Base-by-base conservation (phyloP, 179 eudicot genomes). In the Dionaea muscipula region DNA sequence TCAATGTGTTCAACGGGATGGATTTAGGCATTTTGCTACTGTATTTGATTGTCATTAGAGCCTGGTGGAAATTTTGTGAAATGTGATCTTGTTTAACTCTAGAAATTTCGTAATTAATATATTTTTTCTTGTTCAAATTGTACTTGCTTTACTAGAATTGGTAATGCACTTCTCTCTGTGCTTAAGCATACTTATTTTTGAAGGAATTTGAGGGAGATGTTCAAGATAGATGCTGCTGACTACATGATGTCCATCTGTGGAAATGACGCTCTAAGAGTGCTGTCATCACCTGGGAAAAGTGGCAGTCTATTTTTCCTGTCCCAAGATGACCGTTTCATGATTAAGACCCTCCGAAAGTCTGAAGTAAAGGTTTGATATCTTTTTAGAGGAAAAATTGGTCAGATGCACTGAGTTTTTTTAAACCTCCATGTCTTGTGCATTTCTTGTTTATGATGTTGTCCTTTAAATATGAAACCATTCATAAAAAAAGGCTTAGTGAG, bases 181-280 rank as follows among this genome's bases (percentile, higher is more conserved):
- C 26, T 19, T 41, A 47, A 70, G 27, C 43, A 20, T 18, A n/a
- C 41, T 68, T 46, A 18, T 35, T 43, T 21, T 57, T 66, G 26
- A 33, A 91, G 98, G 78, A 82, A 84, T 55, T 67, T 91, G 74
- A 84, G 98, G 65, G 94, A 91, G 70, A 76, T 91, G 93, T 91
- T 91, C 75, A 84, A 79, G 76, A 84, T 91, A 65, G 98, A 91
- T 76, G 85, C 98, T 75, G 98, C 94, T 40, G 94, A 87, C 62
- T 91, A 84, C 74, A 88, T 91, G 96, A 82, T 91, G 79, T 91
- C 98, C 41, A 84, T 91, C 46, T 91, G 98, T 72, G 98, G 98
- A 53, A 87, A 87, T 69, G 98, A 87, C 70, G 85, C 91, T 39
- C 74, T 91, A 38, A 75, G 98, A 72, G 95, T 82, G 68, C 77